Percentiles rank a stretch among this genome's conserved stretches.
Conservation (phyloP, 352 stramenopile species). For the Phytophthora sp. region DNA sequence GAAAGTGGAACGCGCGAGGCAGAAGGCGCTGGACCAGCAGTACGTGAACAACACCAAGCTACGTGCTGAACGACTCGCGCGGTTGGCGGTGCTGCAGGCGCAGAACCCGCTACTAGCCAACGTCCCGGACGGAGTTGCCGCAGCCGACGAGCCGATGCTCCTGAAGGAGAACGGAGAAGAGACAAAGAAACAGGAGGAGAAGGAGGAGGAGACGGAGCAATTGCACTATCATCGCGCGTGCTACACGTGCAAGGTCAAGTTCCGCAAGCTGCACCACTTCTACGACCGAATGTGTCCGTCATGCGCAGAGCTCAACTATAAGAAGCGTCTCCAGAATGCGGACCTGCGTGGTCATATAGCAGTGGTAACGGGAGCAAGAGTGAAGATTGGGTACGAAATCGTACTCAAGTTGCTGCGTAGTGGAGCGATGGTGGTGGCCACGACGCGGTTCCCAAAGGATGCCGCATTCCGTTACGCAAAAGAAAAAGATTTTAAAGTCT, state of each 20-base stretch:
- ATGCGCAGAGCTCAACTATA: conserved; percentile 93
- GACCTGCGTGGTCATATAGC: conserved; percentile 83
- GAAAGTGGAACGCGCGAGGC: conserved; percentile 69
- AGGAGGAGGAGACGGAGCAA: conserved; percentile 33
- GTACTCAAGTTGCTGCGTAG: conserved; percentile 92
- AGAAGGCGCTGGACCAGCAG: conserved; percentile 77
- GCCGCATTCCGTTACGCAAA: conserved; percentile 86
- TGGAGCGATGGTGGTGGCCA: conserved; percentile 90
- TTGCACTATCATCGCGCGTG: conserved; percentile 93
- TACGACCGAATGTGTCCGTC: conserved; percentile 94
- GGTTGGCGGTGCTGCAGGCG: conserved; percentile 57
- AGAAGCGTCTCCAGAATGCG: conserved; percentile 91
- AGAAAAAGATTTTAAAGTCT: conserved; percentile 85
- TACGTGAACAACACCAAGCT: conserved; percentile 86
- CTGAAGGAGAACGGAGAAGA: conserved; percentile 22
- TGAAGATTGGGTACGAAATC: conserved; percentile 97
- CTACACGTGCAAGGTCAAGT: conserved; percentile 95
- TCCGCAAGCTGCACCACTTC: conserved; percentile 93
- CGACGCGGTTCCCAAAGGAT: conserved; percentile 94
- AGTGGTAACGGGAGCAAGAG: conserved; percentile 92
- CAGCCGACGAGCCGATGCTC: conserved; percentile 40
- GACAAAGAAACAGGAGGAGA: conserved; percentile 15
- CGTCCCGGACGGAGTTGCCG: conserved; percentile 62
- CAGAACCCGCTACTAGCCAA: conserved; percentile 66
- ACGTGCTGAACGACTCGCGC: conserved; percentile 63